phyloP scores from a whole-genome alignment of 2,329 filamentous ascomycete species.

The Xylariaceae sp. region DNA sequence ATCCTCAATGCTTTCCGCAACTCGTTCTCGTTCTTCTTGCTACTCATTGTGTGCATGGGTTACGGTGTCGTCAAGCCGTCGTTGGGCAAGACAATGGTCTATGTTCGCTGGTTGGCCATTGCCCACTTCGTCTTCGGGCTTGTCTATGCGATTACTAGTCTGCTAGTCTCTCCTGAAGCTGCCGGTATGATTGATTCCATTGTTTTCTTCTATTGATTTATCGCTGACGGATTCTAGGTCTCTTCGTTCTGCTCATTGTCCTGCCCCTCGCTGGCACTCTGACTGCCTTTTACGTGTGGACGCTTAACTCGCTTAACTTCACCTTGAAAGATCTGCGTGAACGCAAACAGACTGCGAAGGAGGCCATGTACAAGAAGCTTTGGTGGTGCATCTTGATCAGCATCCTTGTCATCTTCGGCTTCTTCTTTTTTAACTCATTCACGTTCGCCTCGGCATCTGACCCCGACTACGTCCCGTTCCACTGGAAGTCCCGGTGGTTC shows the following conservation, averaged over 20 bases:
- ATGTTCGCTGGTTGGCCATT: conserved; percentile 83
- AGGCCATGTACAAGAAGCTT: conserved; percentile 93
- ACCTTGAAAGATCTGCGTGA: conserved; percentile 96
- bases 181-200: conserved; percentile 48
- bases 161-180: conserved; percentile 82
- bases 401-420: conserved; percentile 92
- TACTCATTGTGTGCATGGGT: conserved; percentile 98
- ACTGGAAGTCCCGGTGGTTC: conserved; percentile 98
- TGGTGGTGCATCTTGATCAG: conserved; percentile 96
- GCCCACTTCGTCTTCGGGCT: conserved; percentile 93
- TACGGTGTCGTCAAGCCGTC: conserved; percentile 96
- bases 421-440: conserved; percentile 98
- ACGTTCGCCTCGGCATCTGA: conserved; percentile 81
- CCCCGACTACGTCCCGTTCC: conserved; percentile 86
- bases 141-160: conserved; percentile 83
- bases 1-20: conserved; percentile 90
- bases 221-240: conserved; percentile 46
- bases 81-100: conserved; percentile 88
- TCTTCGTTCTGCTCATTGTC: conserved; percentile 86
- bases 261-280: conserved; percentile 85
- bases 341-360: conserved; percentile 89
- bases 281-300: conserved; percentile 98
- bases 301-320: conserved; percentile 85
- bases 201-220: background rate
- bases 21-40: conserved; percentile 95